Evolutionary conservation across 73 alveolate genomes (phyloP).

Genomic region (Durusdinium trenchii): DNA sequence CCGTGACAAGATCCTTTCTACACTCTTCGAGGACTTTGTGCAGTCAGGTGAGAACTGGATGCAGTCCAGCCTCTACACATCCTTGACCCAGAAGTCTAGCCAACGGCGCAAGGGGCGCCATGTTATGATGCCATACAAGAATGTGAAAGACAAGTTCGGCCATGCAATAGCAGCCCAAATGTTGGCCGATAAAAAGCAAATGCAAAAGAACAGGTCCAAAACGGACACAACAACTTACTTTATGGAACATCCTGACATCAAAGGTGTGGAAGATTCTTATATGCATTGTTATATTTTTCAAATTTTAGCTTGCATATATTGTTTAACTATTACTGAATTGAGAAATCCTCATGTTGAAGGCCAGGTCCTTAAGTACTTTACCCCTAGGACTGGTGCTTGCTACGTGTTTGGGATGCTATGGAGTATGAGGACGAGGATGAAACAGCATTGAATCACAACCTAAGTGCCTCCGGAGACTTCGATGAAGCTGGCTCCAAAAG

Average conservation of each 20-base stretch:
- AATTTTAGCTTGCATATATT: neutral
- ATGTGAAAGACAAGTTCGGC: neutral
- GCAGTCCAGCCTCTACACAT: neutral
- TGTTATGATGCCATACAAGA: neutral
- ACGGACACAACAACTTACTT: neutral
- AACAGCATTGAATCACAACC: neutral
- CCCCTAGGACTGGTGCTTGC: neutral
- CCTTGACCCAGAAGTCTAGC: neutral
- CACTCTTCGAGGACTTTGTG: neutral
- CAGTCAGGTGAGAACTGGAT: slow-evolving; percentile 19
- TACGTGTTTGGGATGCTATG: neutral
- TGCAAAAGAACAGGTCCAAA: neutral
- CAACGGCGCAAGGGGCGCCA: neutral
- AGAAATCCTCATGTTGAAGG: too few species aligned
- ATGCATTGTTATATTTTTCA: neutral
- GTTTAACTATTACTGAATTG: neutral
- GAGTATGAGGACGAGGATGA: neutral
- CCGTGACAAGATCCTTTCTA: neutral
- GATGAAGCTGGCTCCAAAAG: neutral
- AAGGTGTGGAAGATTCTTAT: neutral
- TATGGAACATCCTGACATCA: slow-evolving; percentile 15
- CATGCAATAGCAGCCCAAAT: neutral
- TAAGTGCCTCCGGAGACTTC: neutral
- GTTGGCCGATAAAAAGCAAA: neutral
- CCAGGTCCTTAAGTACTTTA: neutral